Percentiles rank a stretch among this genome's conserved stretches.
phyloP scores from a whole-genome alignment of 257 asterid species.

The Solanum chaucha region DNA sequence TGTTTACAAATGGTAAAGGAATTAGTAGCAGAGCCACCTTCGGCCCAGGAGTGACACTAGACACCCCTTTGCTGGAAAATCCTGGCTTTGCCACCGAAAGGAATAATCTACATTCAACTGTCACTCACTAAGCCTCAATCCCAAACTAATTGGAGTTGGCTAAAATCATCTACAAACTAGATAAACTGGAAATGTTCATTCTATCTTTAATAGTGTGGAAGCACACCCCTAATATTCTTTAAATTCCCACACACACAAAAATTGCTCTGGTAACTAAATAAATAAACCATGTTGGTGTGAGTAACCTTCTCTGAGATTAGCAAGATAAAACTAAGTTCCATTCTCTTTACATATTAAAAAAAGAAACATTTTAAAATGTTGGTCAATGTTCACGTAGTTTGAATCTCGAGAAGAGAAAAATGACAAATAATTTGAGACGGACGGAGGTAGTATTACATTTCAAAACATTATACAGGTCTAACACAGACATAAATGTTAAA shows the following conservation, averaged over 20 bases:
- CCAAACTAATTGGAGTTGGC: not conserved
- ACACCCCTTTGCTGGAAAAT: not conserved
- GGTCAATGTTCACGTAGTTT: not conserved
- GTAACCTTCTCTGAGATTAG: not conserved
- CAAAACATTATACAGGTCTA: not conserved
- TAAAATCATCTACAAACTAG: not conserved
- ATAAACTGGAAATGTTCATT: not conserved
- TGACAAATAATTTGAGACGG: not conserved
- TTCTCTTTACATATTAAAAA: not conserved
- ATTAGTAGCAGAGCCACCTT: not conserved
- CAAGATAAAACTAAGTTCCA: not conserved
- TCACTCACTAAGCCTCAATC: not conserved
- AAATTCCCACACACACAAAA: not conserved
- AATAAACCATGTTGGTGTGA: not conserved
- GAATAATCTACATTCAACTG: not conserved
- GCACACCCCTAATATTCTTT: not conserved
- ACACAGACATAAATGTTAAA: not conserved
- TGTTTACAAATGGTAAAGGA: not conserved
- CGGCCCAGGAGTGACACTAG: not conserved
- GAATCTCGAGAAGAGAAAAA: not conserved
- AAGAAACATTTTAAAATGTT: not conserved
- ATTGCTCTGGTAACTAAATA: not conserved
- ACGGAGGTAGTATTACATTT: not conserved
- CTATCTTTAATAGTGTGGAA: not conserved
- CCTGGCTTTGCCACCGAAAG: not conserved